Evolutionary conservation across 148 eudicot genomes (phyloP), one percentile per base, ranked within the genome.

Genomic region (Chenopodium album): DNA sequence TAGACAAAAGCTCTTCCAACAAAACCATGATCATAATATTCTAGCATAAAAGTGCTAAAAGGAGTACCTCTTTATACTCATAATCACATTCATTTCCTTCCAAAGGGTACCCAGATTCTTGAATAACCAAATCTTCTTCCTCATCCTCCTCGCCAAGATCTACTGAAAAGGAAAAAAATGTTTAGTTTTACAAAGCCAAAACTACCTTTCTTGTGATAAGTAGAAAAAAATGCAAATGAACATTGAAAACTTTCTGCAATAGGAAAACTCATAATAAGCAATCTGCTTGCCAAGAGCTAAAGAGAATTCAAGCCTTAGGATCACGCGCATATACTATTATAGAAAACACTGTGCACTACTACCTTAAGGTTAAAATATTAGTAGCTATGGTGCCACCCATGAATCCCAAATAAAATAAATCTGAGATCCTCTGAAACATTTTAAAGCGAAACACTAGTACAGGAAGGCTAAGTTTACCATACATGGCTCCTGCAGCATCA

Each of bases 11-110:
- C 23, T 26, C 47, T 29, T 75, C 19, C 75, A 22, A 75, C 66
- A 46, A 52, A 47, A 67, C 9, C 72, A 68, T 54, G 71, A 37
- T 67, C 7, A 64, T 66, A 26, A 79, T 71, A 20, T 68, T 78
- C 67, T n/a, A 65, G 75, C 46, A 73, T 44, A 32, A 62, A 63
- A 64, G 69, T 47, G 52, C 31, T 9, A 22, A 44, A 23, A 20
- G 78, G 75, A 65, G 54, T 82, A 89, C 91, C 88, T 87, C 89
- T 76, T 78, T 80, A 73, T 87, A 87, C 46, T 80, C 83, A 77
- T 89, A 89, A 80, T 85, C 87, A 37, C 76, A 71, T 66, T 82
- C 88, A 85, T 77, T 85, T 81, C 85, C 88, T 80, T 78, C 84
- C 88, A 82, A 83, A 29, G 85, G 77, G 63, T 81, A 83, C 4